Conservation (phyloP, 2,329 filamentous ascomycete genomes). For the Penicillium sp. region DNA sequence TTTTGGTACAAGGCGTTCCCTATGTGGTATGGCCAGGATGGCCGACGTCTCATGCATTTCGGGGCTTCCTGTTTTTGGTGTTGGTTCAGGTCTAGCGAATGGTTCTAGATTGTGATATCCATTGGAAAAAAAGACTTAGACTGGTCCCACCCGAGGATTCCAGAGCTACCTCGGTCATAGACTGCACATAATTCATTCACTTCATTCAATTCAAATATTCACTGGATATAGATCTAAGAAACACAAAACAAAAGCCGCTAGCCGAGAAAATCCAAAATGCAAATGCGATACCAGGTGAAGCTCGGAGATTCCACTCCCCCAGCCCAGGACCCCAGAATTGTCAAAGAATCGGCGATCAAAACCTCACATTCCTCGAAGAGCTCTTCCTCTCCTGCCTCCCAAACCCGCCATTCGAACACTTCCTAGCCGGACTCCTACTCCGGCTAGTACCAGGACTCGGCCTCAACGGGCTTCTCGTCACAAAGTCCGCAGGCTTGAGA, state of each 20-base stretch:
- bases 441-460: background rate
- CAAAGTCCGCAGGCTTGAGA: constrained; percentile 16
- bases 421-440: background rate
- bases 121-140: background rate
- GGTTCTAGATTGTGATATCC: constrained; percentile 4
- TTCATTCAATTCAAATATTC: background rate
- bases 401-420: constrained; percentile 3
- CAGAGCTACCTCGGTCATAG: constrained; percentile 1
- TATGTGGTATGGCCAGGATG: background rate
- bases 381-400: background rate
- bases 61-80: background rate
- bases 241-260: background rate
- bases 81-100: constrained; percentile 1
- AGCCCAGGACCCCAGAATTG: background rate
- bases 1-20: constrained; percentile 11
- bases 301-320: too few relatives aligned
- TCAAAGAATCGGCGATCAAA: background rate
- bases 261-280: background rate
- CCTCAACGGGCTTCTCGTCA: constrained; percentile 12
- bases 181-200: background rate
- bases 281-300: background rate
- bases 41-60: constrained; percentile 8
- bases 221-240: background rate
- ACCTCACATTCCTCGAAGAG: background rate
- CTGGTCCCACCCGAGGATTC: background rate